These are phyloP conservation scores for Agroathelia rolfsii DNA, from an alignment of 1,284 basidiomycete genomes.

Conservation along the genomic window DNA sequence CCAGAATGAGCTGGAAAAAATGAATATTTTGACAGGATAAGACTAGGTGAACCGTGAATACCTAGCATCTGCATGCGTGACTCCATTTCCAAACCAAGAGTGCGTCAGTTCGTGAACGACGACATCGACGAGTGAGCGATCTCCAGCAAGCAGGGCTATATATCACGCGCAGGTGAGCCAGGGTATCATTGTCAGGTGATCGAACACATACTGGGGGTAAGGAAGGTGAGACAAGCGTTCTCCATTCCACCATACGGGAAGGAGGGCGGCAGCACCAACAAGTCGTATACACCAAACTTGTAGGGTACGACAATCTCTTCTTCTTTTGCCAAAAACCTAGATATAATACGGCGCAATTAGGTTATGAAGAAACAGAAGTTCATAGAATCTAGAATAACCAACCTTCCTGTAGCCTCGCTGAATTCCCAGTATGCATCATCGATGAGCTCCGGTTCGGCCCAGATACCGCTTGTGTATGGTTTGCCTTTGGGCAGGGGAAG, in stretches of 20 bases:
- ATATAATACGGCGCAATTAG: background rate
- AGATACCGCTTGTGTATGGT: slow-evolving; percentile 74
- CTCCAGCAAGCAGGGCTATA: slow-evolving; percentile 77
- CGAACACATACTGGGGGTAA: slow-evolving; percentile 75
- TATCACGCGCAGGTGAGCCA: too few relatives aligned
- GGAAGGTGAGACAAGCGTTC: slow-evolving; percentile 79
- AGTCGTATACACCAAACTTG: slow-evolving; percentile 83
- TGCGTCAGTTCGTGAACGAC: slow-evolving; percentile 74
- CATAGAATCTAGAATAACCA: too few relatives aligned
- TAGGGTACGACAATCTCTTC: slow-evolving; percentile 63
- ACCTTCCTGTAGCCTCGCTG: slow-evolving; percentile 73
- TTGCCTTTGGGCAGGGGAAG: slow-evolving; percentile 55
- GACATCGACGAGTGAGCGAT: slow-evolving; percentile 80
- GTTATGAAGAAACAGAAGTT: too few relatives aligned
- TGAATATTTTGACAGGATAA: too few relatives aligned
- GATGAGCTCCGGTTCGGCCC: slow-evolving; percentile 82
- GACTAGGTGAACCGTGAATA: too few relatives aligned
- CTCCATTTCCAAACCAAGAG: slow-evolving; percentile 82
- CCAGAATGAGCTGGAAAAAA: too few relatives aligned
- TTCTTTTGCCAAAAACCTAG: slow-evolving; percentile 73
- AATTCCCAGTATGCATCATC: slow-evolving; percentile 85
- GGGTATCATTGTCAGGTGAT: too few relatives aligned
- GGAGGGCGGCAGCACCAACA: slow-evolving; percentile 86
- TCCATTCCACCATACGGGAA: slow-evolving; percentile 94
- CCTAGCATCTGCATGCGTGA: too few relatives aligned